Conservation (phyloP, 192 early-diverging fungal species). For the Gonapodya prolifera region DNA sequence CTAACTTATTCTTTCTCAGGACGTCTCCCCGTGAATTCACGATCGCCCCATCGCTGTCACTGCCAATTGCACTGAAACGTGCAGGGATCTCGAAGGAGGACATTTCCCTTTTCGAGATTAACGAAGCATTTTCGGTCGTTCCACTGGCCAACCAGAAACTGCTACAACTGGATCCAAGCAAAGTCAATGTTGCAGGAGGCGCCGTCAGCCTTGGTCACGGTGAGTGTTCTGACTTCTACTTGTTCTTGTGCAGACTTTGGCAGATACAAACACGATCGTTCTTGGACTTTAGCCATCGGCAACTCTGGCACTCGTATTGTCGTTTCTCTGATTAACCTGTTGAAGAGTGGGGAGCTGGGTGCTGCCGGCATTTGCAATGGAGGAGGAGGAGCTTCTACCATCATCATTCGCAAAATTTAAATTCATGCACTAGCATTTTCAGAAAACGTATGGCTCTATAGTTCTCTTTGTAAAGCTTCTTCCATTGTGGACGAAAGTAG, state of each 20-base stretch:
- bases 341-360: conserved; percentile 71
- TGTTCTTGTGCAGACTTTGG: neutral
- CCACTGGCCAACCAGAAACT: conserved; percentile 81
- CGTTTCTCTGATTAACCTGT: conserved; percentile 65
- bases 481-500: no score
- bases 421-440: neutral
- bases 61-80: conserved; percentile 82
- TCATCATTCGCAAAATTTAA: conserved; percentile 1
- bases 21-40: conserved; percentile 84
- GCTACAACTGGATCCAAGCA: conserved; percentile 53
- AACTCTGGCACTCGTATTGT: conserved; percentile 71
- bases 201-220: conserved; percentile 71
- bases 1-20: neutral
- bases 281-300: neutral
- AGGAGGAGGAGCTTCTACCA: conserved; percentile 31
- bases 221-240: conserved; percentile 19
- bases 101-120: conserved; percentile 88
- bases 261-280: neutral
- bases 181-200: conserved; percentile 69
- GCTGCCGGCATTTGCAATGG: conserved; percentile 74
- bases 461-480: no score
- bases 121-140: conserved; percentile 95
- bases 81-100: conserved; percentile 72
- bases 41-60: conserved; percentile 82
- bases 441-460: no score